phyloP scores from a whole-genome alignment of 305 asterid genomes.

The Rubia tinctorum region DNA sequence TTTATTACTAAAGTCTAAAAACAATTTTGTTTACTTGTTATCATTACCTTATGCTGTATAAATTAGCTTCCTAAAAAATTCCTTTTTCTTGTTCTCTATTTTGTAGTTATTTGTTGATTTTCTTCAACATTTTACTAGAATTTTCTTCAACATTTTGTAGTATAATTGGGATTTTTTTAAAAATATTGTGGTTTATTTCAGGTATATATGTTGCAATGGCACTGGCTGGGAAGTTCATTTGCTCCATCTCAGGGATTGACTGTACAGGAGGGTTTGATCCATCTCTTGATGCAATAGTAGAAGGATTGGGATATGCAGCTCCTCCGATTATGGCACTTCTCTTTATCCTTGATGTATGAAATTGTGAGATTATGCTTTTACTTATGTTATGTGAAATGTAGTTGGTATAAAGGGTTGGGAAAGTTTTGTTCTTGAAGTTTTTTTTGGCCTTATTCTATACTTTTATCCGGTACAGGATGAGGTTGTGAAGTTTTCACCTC shows the following conservation, averaged over 20 bases:
- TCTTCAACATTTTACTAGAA: not conserved
- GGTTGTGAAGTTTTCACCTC: slow-evolving; percentile 91
- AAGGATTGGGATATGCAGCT: slow-evolving; percentile 91
- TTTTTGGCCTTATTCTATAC: not conserved
- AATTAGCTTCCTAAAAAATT: not conserved
- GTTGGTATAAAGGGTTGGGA: not conserved
- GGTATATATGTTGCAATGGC: slow-evolving; percentile 96
- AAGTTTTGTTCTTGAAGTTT: not conserved
- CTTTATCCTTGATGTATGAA: slow-evolving; percentile 78
- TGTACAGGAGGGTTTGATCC: slow-evolving; percentile 77
- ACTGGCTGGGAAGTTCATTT: slow-evolving; percentile 84
- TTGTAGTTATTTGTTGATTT: too few relatives aligned
- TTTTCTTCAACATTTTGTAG: not conserved
- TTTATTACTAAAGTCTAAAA: not conserved
- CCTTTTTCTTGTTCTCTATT: not conserved
- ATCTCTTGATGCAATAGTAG: slow-evolving; percentile 71
- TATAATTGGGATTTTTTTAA: not conserved
- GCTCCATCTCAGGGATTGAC: slow-evolving; percentile 83
- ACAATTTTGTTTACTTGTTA: not conserved
- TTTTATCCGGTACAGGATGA: slow-evolving; percentile 56
- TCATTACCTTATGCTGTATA: not conserved
- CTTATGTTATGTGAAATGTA: not conserved
- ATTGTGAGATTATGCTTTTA: not conserved
- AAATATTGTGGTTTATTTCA: slow-evolving; percentile 23
- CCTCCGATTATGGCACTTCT: slow-evolving; percentile 98